These are phyloP conservation scores for Suillus subalutaceus DNA, from an alignment of 768 basidiomycete species.

Conservation along the genomic window DNA sequence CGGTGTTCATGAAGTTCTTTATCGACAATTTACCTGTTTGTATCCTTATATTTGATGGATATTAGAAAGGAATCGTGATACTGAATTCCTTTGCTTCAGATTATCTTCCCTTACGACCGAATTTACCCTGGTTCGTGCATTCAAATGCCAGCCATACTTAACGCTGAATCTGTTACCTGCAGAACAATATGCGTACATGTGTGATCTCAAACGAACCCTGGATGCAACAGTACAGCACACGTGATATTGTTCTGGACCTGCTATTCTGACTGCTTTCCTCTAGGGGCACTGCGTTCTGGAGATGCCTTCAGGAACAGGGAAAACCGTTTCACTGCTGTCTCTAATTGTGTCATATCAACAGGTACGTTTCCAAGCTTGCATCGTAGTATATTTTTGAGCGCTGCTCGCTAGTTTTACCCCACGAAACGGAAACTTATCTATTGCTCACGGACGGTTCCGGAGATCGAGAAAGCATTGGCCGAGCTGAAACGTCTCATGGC, in stretches of 20 bases:
- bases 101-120: slow-evolving; percentile 91
- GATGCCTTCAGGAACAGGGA: slow-evolving; percentile 99
- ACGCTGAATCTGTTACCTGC: slow-evolving; percentile 12
- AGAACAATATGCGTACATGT: slow-evolving; percentile 99
- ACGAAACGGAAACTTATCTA: slow-evolving; percentile 94
- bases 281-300: slow-evolving; percentile 99
- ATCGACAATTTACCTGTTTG: slow-evolving; percentile 80
- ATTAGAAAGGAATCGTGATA: not conserved
- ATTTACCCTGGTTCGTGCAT: slow-evolving; percentile 81
- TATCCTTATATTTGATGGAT: slow-evolving; percentile 19
- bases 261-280: slow-evolving; percentile 11
- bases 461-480: slow-evolving; percentile 97
- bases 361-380: slow-evolving; percentile 41
- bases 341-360: slow-evolving; percentile 98
- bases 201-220: slow-evolving; percentile 93
- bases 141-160: slow-evolving; percentile 9
- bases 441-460: slow-evolving; percentile 98
- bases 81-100: slow-evolving; percentile 42
- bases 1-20: slow-evolving; percentile 68
- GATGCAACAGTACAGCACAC: slow-evolving; percentile 76
- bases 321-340: slow-evolving; percentile 94
- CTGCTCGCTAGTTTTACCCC: slow-evolving; percentile 75
- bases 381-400: not conserved
- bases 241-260: not conserved
- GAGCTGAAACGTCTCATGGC: slow-evolving; percentile 93